phyloP scores from a whole-genome alignment of 805 yeast species.

The Ogataea ramenticola region DNA sequence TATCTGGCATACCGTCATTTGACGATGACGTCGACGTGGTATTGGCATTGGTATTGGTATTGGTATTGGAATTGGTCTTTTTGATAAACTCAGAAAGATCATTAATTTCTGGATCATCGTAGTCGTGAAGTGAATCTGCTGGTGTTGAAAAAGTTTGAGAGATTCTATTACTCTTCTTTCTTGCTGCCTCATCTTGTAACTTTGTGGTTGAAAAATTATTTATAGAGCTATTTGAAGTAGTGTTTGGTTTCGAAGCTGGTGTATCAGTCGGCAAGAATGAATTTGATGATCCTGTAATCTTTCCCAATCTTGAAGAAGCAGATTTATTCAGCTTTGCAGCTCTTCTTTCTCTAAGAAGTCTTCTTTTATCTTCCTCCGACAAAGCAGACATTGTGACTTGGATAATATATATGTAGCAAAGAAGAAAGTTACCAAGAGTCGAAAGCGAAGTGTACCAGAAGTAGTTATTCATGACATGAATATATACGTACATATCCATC shows the following conservation, averaged over 20 bases:
- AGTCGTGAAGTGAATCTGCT: background rate
- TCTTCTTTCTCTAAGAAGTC: constrained; percentile 53
- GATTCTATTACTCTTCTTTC: constrained; percentile 7
- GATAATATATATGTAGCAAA: no score
- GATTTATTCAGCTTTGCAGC: constrained; percentile 55
- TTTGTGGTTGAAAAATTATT: constrained; percentile 1
- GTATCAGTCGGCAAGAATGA: constrained; percentile 30
- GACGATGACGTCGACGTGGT: background rate
- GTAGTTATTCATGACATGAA: no score
- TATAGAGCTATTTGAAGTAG: background rate
- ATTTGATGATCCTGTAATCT: constrained; percentile 34
- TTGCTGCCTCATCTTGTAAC: background rate
- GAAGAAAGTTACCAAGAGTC: no score
- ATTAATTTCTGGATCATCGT: constrained; percentile 20
- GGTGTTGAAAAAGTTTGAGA: constrained; percentile 7
- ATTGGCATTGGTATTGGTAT: no score
- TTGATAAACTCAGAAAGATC: constrained; percentile 6
- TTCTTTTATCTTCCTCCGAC: constrained; percentile 51
- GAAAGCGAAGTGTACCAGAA: no score
- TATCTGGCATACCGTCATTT: constrained; percentile 3
- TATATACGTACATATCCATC: no score
- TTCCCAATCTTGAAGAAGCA: constrained; percentile 44
- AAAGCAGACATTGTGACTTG: constrained; percentile 31
- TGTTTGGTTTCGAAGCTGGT: background rate
- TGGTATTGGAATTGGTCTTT: no score